Evolutionary conservation across 2,329 filamentous ascomycete species (phyloP).

Genomic region (Penicillium sp.): DNA sequence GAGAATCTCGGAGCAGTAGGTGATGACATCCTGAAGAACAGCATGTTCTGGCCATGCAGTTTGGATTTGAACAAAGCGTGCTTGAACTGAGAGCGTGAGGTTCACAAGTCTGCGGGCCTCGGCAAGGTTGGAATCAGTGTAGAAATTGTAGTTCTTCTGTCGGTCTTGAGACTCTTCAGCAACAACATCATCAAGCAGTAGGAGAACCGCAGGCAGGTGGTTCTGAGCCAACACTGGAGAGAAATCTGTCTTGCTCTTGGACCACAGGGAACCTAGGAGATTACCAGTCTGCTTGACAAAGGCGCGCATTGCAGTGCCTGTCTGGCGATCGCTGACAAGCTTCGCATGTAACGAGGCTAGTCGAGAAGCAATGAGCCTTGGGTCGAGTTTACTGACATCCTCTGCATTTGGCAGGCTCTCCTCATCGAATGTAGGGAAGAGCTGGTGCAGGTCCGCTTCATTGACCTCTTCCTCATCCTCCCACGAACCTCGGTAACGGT

Average conservation of each 20-base stretch:
- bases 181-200: constrained; percentile 64
- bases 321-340: constrained; percentile 38
- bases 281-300: constrained; percentile 37
- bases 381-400: constrained; percentile 35
- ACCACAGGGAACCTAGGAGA: constrained; percentile 37
- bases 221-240: constrained; percentile 43
- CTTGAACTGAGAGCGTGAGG: constrained; percentile 67
- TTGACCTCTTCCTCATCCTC: constrained; percentile 75
- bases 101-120: constrained; percentile 73
- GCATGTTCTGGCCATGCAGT: constrained; percentile 69
- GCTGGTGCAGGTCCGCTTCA: constrained; percentile 69
- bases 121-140: constrained; percentile 72
- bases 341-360: constrained; percentile 61
- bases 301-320: constrained; percentile 29
- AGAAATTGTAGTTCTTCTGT: constrained; percentile 74
- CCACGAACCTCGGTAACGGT: constrained; percentile 75
- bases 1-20: constrained; percentile 71
- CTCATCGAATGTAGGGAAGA: constrained; percentile 78
- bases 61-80: constrained; percentile 69
- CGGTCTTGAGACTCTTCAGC: constrained; percentile 47
- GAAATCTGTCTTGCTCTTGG: constrained; percentile 21
- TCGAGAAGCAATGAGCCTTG: constrained; percentile 59
- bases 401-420: constrained; percentile 43
- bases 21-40: constrained; percentile 75
- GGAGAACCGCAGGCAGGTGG: constrained; percentile 65